Base-by-base conservation (phyloP, 164 flowering plant genomes). In the Tetracentron sinense region DNA sequence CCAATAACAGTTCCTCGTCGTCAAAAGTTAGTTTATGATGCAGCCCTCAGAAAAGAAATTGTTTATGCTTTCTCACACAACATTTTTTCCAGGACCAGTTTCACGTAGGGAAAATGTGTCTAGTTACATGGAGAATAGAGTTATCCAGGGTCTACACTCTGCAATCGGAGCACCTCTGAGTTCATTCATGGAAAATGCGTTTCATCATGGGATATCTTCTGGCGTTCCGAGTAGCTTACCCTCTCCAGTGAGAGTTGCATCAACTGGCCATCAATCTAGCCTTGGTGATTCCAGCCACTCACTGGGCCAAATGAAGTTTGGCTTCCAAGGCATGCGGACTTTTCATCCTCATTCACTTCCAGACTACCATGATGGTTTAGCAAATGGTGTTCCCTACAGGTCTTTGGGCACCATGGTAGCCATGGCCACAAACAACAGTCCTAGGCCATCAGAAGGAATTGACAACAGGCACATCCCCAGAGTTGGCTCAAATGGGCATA, bases 281-380 rank as follows among this genome's bases (percentile, higher is more conserved):
- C 61, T 71, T 60, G 46, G 62, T 62, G 83, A 83, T 57, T 65
- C 78, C 25, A 66, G 68, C 49, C 78, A 67, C 56, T 68, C 82
- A 17, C 42, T 69, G 63, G 80, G 72, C 59, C 82, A 74, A 42
- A 62, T 76, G 69, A 87, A 77, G 30, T 75, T 78, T 59, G 79
- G 77, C 28, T 69, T 71, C 59, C 88, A 69, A 47, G 55, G 63
- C 52, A 26, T 68, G 57, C 75, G 81, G 50, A 66, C 33, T 69
- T 74, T 76, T 31, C 81, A 82, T 78, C 88, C 88, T 54, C 85
- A 84, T 76, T 91, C 93, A 20, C 75, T 91, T 46, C 88, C 91
- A 20, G 95, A 88, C 31, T 76, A 72, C 70, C 79, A 65, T 73
- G 81, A 83, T 78, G 72, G 64, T 70, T 72, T 84, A 42, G 65